Evolutionary conservation across 1,284 basidiomycete species (phyloP), one percentile per base, ranked within the genome.

Genomic region (Porogramme epimiltina): DNA sequence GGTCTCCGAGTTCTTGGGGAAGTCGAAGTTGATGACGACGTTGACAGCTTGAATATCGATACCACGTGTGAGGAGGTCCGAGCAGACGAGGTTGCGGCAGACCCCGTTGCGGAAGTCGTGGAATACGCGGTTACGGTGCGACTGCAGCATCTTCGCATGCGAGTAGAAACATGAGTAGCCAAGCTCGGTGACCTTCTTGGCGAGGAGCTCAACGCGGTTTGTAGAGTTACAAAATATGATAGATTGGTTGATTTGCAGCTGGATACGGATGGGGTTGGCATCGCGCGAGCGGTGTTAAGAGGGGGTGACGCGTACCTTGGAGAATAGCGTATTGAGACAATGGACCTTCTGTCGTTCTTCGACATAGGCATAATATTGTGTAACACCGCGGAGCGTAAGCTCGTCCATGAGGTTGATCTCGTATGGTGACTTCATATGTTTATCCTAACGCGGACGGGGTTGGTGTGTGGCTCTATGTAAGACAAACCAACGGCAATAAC

Each of bases 331-430:
- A 79, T 97, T 97, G 60, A 97, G 79, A 74, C 96, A 99, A 77
- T 99, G 97, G 42, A 99, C 97, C 77, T 99, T 99, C 78, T 99
- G 97, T 59, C 94, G 85, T 71, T 99, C 96, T 75, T 99, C 96
- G 67, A 99, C 93, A 71, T 95, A 99, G 61, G 96, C 96, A 70
- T 99, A 99, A 74, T 97, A 99, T 80, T 99, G 96, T 25, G 96
- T 98, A 49, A 99, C 97, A 81, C 96, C 96, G 64, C 93, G 93
- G 49, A 99, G 80, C 33, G 96, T 99, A 59, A 99, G 87, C 80
- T 99, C 96, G 67, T 99, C 97, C 97, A 99, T 99, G 70, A 99
- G 87, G 75, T 99, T 99, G 76, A 98, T 97, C 74, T 98, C 95
- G 74, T 97, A 91, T 8, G 96, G 95, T 60, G 89, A 86, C 58